Evolutionary conservation across 2,329 filamentous ascomycete species (phyloP).

Genomic region (Exophiala mesophila): DNA sequence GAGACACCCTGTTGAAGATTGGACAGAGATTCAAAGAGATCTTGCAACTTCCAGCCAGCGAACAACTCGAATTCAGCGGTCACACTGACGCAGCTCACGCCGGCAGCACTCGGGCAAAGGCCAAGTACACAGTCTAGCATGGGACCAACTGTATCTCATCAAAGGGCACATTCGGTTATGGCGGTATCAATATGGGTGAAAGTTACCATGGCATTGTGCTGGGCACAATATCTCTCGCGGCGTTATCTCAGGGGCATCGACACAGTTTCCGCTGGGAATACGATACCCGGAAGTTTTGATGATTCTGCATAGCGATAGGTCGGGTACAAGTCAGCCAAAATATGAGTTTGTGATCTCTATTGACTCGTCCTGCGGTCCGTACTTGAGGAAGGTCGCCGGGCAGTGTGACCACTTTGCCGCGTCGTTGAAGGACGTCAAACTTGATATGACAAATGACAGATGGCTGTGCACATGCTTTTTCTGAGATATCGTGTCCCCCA

Average conservation of each 20-base stretch:
- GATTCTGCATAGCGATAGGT: conserved; percentile 18
- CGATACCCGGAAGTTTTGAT: conserved; percentile 19
- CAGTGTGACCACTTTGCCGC: no score
- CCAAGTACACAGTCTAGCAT: conserved; percentile 79
- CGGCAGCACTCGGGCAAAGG: conserved; percentile 91
- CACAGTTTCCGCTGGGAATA: conserved; percentile 9
- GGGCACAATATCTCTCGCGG: not conserved
- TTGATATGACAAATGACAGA: no score
- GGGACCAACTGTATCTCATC: not conserved
- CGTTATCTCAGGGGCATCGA: conserved; percentile 2
- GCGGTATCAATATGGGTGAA: conserved; percentile 1
- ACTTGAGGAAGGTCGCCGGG: no score
- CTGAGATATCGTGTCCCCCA: no score
- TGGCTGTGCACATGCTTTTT: no score
- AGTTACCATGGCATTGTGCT: not conserved
- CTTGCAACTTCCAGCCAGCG: conserved; percentile 68
- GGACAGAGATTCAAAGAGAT: conserved; percentile 91
- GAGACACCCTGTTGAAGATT: conserved; percentile 76
- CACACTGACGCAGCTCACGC: conserved; percentile 91
- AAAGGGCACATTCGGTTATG: conserved; percentile 4
- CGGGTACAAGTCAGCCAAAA: conserved; percentile 5
- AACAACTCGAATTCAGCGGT: conserved; percentile 88
- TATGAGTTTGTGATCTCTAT: conserved; percentile 13
- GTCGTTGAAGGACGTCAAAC: no score
- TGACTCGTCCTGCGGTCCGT: no score